These are phyloP conservation scores for Suillus clintonianus DNA, from an alignment of 768 basidiomycete genomes.

Conservation along the genomic window DNA sequence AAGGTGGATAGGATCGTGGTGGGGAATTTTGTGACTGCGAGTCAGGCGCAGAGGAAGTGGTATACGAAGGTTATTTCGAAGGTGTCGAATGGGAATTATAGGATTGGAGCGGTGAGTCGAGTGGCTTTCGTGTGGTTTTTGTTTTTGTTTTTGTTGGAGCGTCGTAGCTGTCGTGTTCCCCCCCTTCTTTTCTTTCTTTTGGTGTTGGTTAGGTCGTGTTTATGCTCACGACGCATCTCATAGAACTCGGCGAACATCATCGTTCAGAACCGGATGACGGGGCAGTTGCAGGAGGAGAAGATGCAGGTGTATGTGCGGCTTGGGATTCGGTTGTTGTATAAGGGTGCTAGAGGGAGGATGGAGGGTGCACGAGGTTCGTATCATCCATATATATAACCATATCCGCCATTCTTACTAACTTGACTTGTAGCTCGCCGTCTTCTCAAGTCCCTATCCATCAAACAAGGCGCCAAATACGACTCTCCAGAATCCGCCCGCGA, in stretches of 20 bases:
- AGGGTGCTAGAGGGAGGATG: constrained; percentile 87
- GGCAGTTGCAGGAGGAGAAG: constrained; percentile 95
- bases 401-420: not conserved
- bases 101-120: constrained; percentile 78
- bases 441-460: constrained; percentile 86
- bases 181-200: constrained; percentile 7
- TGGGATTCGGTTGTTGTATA: constrained; percentile 91
- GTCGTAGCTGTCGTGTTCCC: not conserved
- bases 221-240: not conserved
- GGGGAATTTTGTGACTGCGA: constrained; percentile 91
- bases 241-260: constrained; percentile 98
- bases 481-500: constrained; percentile 80
- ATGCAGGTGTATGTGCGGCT: constrained; percentile 94
- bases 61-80: constrained; percentile 88
- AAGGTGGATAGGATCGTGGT: constrained; percentile 88
- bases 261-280: constrained; percentile 91
- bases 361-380: constrained; percentile 79
- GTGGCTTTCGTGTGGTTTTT: no score
- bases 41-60: constrained; percentile 97
- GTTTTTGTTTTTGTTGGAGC: no score
- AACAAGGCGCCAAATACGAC: constrained; percentile 94
- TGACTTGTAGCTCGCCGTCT: constrained; percentile 64
- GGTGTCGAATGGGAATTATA: constrained; percentile 84
- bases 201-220: no score
- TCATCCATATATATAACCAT: not conserved